Percentiles rank a stretch among this genome's conserved stretches.
phyloP scores from a whole-genome alignment of 2,329 filamentous ascomycete genomes.

The Fusarium sp. region DNA sequence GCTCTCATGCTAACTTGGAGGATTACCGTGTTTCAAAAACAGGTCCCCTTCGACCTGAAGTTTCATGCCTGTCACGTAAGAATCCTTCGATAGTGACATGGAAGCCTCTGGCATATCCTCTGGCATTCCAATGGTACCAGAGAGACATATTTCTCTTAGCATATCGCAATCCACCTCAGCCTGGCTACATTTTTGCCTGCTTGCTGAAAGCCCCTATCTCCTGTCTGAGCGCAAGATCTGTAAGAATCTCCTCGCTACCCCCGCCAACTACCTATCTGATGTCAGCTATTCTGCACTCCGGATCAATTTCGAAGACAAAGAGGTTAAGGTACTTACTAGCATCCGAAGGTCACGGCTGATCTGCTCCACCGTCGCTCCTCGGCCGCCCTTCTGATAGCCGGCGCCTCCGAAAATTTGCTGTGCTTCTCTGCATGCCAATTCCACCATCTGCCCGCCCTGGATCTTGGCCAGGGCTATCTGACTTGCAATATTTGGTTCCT shows the following conservation, averaged over 20 bases:
- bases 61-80: no score
- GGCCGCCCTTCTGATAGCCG: not conserved
- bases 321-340: not conserved
- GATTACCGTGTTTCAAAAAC: no score
- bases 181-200: not conserved
- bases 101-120: rapidly evolving
- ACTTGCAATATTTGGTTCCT: not conserved
- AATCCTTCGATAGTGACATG: rapidly evolving
- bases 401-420: not conserved
- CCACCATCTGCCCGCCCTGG: not conserved
- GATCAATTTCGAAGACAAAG: no score
- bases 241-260: not conserved
- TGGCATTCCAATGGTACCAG: no score
- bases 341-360: not conserved
- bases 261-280: not conserved
- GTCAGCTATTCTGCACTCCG: not conserved
- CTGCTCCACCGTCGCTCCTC: not conserved
- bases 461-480: not conserved
- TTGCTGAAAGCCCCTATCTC: not conserved
- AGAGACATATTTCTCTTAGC: rapidly evolving
- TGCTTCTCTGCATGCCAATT: not conserved
- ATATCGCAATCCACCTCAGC: no score
- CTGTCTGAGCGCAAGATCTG: not conserved
- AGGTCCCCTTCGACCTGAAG: no score
- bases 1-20: no score